phyloP scores from a whole-genome alignment of 176 grass and related monocot species.

The Cenchrus purpureus region DNA sequence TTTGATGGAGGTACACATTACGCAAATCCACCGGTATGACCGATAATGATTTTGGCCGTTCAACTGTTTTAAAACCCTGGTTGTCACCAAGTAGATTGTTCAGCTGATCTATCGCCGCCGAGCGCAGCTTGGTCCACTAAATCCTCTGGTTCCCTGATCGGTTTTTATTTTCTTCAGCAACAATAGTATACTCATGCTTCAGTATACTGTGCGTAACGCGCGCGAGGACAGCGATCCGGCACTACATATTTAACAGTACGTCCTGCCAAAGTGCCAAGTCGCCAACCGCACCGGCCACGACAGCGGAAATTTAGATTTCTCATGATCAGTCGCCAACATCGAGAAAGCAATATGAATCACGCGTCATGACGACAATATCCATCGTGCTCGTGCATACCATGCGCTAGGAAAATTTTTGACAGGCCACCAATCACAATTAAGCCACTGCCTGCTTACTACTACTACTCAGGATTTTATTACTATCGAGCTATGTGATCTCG shows the following conservation, averaged over 20 bases:
- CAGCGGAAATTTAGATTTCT: neutral
- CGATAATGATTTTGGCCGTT: too few relatives aligned
- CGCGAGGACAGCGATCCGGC: neutral
- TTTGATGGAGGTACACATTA: too few relatives aligned
- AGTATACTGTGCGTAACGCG: neutral
- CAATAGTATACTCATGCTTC: neutral
- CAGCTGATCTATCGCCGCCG: neutral
- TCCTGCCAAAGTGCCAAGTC: constrained; percentile 27
- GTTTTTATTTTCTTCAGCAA: too few relatives aligned
- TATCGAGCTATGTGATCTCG: neutral
- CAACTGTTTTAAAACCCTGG: too few relatives aligned
- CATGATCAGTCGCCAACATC: neutral
- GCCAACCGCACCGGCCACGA: neutral
- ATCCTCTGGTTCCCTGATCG: neutral
- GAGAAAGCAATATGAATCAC: neutral
- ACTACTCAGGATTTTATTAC: neutral
- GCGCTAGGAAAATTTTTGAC: too few relatives aligned
- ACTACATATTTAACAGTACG: neutral
- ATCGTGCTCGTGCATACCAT: neutral
- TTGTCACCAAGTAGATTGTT: neutral
- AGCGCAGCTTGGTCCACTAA: neutral
- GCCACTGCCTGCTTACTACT: neutral
- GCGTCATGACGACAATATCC: neutral
- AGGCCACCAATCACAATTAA: neutral
- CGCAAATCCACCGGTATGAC: too few relatives aligned